phyloP scores from a whole-genome alignment of 345 rosid species.

The Orychophragmus violaceus region DNA sequence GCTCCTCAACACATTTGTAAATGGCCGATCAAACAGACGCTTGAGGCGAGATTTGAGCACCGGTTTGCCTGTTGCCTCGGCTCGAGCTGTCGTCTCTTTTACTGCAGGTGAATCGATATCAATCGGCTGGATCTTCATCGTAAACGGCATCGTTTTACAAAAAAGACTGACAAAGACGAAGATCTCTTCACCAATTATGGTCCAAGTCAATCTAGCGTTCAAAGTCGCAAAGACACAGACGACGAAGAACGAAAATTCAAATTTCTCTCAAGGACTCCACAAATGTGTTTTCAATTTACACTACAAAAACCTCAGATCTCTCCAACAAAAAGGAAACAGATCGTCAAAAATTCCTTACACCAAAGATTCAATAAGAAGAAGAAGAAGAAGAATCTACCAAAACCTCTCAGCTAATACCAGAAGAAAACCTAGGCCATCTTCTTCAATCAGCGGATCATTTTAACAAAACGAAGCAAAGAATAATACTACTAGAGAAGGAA shows the following conservation, averaged over 20 bases:
- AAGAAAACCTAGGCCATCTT: slow-evolving; percentile 9
- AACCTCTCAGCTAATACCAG: slow-evolving; percentile 28
- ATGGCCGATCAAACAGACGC: slow-evolving; percentile 61
- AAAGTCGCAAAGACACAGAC: background rate
- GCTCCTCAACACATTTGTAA: slow-evolving; percentile 44
- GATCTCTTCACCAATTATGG: no score
- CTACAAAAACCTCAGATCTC: background rate
- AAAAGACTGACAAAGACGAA: slow-evolving; percentile 12
- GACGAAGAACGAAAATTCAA: slow-evolving; percentile 9
- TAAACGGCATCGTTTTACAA: slow-evolving; percentile 23
- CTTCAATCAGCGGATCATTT: slow-evolving; percentile 30
- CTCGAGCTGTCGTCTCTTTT: slow-evolving; percentile 5
- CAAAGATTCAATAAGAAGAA: slow-evolving; percentile 1
- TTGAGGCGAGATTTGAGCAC: slow-evolving; percentile 62
- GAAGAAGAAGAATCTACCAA: slow-evolving; percentile 24
- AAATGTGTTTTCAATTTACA: no score
- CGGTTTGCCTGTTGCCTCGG: slow-evolving; percentile 47
- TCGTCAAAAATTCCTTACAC: slow-evolving; percentile 1
- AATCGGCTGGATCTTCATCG: slow-evolving; percentile 74
- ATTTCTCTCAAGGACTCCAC: background rate
- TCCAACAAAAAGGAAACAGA: no score
- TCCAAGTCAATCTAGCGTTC: slow-evolving; percentile 25
- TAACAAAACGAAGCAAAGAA: slow-evolving; percentile 34
- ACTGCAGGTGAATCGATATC: slow-evolving; percentile 37
- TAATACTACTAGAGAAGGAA: background rate